Evolutionary conservation across 2,329 filamentous ascomycete genomes (phyloP).

Genomic region (Sclerotinia sclerotiorum): DNA sequence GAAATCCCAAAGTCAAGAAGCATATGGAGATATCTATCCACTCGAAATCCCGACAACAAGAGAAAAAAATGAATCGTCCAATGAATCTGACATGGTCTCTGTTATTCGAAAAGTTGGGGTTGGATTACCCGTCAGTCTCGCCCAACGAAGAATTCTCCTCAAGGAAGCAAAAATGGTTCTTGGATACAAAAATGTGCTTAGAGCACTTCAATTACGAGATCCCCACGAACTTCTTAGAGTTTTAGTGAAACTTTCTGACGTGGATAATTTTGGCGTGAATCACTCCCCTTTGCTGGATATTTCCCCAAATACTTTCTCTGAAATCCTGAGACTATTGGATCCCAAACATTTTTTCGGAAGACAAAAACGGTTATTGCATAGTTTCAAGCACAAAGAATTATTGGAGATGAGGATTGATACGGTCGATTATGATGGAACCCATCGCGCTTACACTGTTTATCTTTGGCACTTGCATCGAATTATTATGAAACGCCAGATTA

Average conservation of each 20-base stretch:
- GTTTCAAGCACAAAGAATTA: conserved; percentile 50
- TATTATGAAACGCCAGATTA: conserved; percentile 43
- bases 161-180: conserved; percentile 3
- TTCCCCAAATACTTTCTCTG: conserved; percentile 58
- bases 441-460: conserved; percentile 33
- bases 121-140: background rate
- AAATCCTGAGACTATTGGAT: conserved; percentile 62
- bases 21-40: conserved; percentile 17
- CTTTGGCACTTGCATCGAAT: conserved; percentile 29
- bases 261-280: conserved; percentile 25
- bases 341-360: conserved; percentile 52
- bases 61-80: background rate
- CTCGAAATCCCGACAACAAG: background rate
- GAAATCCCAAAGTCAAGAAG: conserved; percentile 20
- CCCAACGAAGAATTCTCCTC: conserved; percentile 11
- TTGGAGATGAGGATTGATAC: conserved; percentile 31
- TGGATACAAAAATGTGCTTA: conserved; percentile 14
- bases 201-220: conserved; percentile 14
- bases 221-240: conserved; percentile 14
- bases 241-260: conserved; percentile 26
- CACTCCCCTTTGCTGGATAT: conserved; percentile 18
- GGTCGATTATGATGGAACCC: conserved; percentile 24
- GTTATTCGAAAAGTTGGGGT: conserved; percentile 16
- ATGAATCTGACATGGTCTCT: conserved; percentile 13
- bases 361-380: conserved; percentile 48